These are phyloP conservation scores for Periconia sp. DNA, from an alignment of 2,329 filamentous ascomycete genomes.

Conservation along the genomic window DNA sequence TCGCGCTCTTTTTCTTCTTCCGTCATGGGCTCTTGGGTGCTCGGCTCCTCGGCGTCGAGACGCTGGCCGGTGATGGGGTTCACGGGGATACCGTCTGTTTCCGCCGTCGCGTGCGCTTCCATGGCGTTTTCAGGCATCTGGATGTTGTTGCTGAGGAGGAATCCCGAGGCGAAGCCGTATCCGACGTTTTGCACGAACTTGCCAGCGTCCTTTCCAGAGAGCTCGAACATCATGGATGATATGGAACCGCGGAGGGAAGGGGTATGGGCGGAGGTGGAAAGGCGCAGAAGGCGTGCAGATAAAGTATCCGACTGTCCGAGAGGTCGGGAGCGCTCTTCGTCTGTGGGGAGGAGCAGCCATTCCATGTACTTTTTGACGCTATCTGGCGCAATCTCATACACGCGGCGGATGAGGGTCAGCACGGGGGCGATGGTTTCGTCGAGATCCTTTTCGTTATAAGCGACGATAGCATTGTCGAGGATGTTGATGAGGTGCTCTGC, in stretches of 20 bases:
- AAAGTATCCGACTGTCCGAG: constrained; percentile 76
- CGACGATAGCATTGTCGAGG: constrained; percentile 65
- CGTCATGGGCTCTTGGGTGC: constrained; percentile 73
- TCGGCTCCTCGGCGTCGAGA: constrained; percentile 65
- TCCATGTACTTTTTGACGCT: constrained; percentile 65
- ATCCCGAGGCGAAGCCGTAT: constrained; percentile 91
- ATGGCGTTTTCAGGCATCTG: constrained; percentile 69
- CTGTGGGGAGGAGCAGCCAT: constrained; percentile 70
- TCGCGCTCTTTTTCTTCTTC: constrained; percentile 90
- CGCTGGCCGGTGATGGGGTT: constrained; percentile 90
- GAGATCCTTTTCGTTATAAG: constrained; percentile 68
- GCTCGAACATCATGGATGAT: constrained; percentile 79
- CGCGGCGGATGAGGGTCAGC: constrained; percentile 69
- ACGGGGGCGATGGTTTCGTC: constrained; percentile 72
- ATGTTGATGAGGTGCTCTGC: constrained; percentile 69
- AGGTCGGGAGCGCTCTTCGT: constrained; percentile 73
- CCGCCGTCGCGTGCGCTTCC: constrained; percentile 52
- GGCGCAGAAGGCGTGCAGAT: constrained; percentile 73
- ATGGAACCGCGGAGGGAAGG: constrained; percentile 74
- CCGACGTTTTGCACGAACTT: constrained; percentile 89
- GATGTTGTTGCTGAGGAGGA: constrained; percentile 82
- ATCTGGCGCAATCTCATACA: constrained; percentile 70
- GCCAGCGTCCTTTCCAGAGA: constrained; percentile 77
- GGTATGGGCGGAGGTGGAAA: constrained; percentile 73
- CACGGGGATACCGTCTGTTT: constrained; percentile 47